Conservation (phyloP, 345 rosid genomes). For the Lumnitzera racemosa region DNA sequence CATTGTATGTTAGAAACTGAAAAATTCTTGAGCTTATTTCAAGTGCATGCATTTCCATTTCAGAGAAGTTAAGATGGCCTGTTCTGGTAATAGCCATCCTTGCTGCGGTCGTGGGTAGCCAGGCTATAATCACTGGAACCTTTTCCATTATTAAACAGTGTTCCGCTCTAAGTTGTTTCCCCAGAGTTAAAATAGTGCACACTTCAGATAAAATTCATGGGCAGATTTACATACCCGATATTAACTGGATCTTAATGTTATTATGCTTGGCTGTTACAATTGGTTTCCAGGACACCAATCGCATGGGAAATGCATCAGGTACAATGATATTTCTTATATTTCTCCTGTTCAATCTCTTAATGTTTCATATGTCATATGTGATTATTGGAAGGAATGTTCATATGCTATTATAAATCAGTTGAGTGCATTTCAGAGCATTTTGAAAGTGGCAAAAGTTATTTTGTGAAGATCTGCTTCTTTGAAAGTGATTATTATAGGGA, state of each 20-base stretch:
- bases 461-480: too few relatives aligned
- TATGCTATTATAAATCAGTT: too few relatives aligned
- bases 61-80: conserved; percentile 80
- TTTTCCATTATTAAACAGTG: conserved; percentile 89
- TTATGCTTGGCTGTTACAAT: conserved; percentile 80
- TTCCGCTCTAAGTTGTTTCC: conserved; percentile 81
- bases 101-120: conserved; percentile 94
- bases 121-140: conserved; percentile 90
- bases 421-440: too few relatives aligned
- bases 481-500: too few relatives aligned
- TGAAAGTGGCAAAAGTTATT: too few relatives aligned
- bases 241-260: conserved; percentile 84
- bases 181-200: conserved; percentile 77
- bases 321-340: conserved; percentile 4
- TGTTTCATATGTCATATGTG: too few relatives aligned
- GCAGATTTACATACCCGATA: conserved; percentile 92
- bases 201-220: conserved; percentile 89
- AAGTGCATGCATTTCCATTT: background rate
- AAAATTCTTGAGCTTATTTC: background rate
- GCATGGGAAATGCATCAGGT: conserved; percentile 96
- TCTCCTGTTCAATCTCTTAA: background rate
- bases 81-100: conserved; percentile 85
- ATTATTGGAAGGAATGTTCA: too few relatives aligned
- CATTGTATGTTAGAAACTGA: background rate
- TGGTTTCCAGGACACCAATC: conserved; percentile 78